Conservation (phyloP, 495 filamentous ascomycete species). For the Aspergillus indologenus region DNA sequence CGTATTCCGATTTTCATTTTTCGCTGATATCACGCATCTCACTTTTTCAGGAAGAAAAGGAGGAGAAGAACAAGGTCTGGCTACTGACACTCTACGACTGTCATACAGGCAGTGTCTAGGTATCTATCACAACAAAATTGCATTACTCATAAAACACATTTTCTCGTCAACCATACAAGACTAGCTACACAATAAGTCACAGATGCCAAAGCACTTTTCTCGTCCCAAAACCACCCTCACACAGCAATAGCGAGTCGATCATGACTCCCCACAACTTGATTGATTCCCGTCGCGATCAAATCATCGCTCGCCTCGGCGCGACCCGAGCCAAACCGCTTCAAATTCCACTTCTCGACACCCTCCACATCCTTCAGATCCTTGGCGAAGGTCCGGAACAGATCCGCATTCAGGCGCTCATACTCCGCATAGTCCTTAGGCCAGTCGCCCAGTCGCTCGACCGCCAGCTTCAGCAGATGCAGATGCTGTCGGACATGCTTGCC, state of each 20-base stretch:
- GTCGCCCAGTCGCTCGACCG: constrained; percentile 38
- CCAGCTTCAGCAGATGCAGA: constrained; percentile 36
- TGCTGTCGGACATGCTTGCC: constrained; percentile 37
- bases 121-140: too few relatives aligned
- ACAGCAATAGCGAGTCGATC: constrained; percentile 8
- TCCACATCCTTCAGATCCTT: constrained; percentile 31
- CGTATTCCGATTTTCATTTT: too few relatives aligned
- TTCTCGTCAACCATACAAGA: background rate
- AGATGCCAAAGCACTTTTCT: background rate
- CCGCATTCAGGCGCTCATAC: constrained; percentile 24
- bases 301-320: constrained; percentile 27
- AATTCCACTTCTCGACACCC: constrained; percentile 38
- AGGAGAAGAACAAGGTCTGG: too few relatives aligned
- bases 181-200: background rate
- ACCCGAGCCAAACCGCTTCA: constrained; percentile 35
- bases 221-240: background rate
- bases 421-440: constrained; percentile 42
- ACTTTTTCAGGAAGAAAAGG: too few relatives aligned
- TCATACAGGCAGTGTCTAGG: too few relatives aligned
- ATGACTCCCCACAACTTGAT: background rate
- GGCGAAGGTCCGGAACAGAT: constrained; percentile 21
- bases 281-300: constrained; percentile 12
- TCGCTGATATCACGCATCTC: too few relatives aligned
- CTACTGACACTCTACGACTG: too few relatives aligned
- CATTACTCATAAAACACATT: too few relatives aligned